Evolutionary conservation across 148 eudicot species (phyloP), one percentile per base, ranked within the genome.

Genomic region (Oxyria digyna): DNA sequence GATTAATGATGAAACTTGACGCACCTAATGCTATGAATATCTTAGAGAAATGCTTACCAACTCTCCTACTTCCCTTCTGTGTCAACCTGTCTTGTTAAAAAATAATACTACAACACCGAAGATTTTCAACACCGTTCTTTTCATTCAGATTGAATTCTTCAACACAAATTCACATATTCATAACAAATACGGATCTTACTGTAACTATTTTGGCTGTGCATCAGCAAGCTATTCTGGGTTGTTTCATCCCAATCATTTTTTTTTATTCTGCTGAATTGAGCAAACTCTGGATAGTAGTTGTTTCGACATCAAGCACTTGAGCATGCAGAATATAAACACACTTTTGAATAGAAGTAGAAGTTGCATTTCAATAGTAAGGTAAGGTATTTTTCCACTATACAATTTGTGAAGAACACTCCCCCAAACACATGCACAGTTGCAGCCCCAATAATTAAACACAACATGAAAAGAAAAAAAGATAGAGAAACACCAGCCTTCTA

Each of bases 371-470:
- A 54, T 54, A n/a, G 62, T 54, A 26, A n/a, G 62, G 10, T 24
- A 54, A 54, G 15, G 62, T 54, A 24, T 54, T 54, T n/a, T 54
- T 54, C 62, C 62, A 54, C 31, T 54, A 31, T 54, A 54, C 62
- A 54, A 9, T 54, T 54, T 24, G 59, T 50, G 59, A 24, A 21
- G 57, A 50, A 23, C 27, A 20, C 59, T 45, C 20, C 18, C 62
- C 62, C n/a, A n/a, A n/a, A n/a, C n/a, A n/a, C n/a, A n/a, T n/a
- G n/a, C n/a, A n/a, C n/a, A n/a, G n/a, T n/a, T n/a, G n/a, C n/a
- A n/a, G n/a, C n/a, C n/a, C 62, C 62, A 24, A 54, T 26, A 54
- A 9, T 54, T 11, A n/a, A 46, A 46, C 52, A 54, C 6, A n/a
- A n/a, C n/a, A n/a, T n/a, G n/a, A n/a, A 54, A 10, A 10, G 41